Base-by-base conservation (phyloP, 1,284 basidiomycete species). In the Clitocybe nebularis region DNA sequence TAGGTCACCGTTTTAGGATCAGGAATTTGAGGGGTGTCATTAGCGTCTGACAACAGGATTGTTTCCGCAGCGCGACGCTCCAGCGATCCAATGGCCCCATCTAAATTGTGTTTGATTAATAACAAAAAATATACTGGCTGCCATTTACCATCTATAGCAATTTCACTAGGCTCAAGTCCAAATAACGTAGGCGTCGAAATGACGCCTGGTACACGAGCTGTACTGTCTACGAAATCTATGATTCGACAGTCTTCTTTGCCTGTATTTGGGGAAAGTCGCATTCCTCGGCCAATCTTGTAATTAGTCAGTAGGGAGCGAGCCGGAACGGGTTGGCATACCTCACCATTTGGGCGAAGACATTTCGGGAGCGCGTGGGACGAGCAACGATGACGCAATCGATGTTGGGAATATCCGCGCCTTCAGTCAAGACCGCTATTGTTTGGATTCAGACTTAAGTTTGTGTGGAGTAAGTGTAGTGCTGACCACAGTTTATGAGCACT, bases 271-370 rank as follows among this genome's bases (percentile, higher is more conserved):
- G 89, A 93, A 19, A 89, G 72, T 43, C 95, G 75, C 74, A 98
- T 85, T 5, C 95, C 94, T 40, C 95, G 77, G 0, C 94, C 95
- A 51, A 98, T 91, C 89, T 93, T 46, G 4, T 32, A 29, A 9
- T 36, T 23, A 43, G 19, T 4, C 5, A 29, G 21, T 20, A 5
- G 19, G 9, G 39, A n/a, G 21, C n/a, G 13, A 23, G 0, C 20
- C 4, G 20, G n/a, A 13, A 17, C 19, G 14, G 14, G 3, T 16
- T 13, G 14, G 8, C 29, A n/a, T 24, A 16, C 44, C 70, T 32
- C 46, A 89, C 90, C 93, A 98, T 99, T 58, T 98, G 95, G 3
- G 88, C 80, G 54, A 94, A 93, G 5, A 96, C 63, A 59, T 95
- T 97, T 22, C 81, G 74, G 8, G 93, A 96, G 19, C 85, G 74